Percentiles rank a stretch among this genome's conserved stretches.
phyloP scores from a whole-genome alignment of 192 early-diverging fungal genomes.

The Polychytrium aggregatum region DNA sequence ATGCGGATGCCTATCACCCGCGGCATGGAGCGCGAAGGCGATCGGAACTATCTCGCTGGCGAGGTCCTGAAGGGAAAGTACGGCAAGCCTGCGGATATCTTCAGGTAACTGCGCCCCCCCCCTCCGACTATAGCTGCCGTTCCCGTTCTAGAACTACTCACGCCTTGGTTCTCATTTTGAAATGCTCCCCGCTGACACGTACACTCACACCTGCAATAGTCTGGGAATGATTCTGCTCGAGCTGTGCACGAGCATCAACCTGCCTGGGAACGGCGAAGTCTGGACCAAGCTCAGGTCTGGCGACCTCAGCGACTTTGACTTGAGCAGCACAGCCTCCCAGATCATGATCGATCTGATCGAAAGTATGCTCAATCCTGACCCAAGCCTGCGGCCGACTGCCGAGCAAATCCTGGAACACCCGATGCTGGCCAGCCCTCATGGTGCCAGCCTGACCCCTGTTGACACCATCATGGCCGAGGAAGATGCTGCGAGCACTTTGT shows the following conservation, averaged over 20 bases:
- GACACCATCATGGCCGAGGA: no score
- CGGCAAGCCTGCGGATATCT: slow-evolving; percentile 76
- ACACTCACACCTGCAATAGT: no score
- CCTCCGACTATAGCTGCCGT: no score
- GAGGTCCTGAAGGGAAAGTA: slow-evolving; percentile 63
- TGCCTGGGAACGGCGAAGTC: slow-evolving; percentile 77
- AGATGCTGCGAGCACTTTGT: no score
- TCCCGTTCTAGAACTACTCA: no score
- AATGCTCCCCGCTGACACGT: no score
- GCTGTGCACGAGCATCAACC: slow-evolving; percentile 68
- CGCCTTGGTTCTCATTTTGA: no score
- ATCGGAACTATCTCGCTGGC: slow-evolving; percentile 85
- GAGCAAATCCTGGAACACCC: slow-evolving; percentile 42
- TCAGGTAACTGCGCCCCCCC: no score
- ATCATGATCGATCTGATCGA: slow-evolving; percentile 52
- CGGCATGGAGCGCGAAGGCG: slow-evolving; percentile 66
- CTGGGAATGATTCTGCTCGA: slow-evolving; percentile 85
- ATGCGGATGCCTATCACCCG: slow-evolving; percentile 39
- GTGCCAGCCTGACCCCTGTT: no score
- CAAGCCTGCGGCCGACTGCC: slow-evolving; percentile 40
- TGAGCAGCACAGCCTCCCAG: slow-evolving; percentile 31
- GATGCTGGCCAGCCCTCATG: no score
- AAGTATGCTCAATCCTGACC: slow-evolving; percentile 53
- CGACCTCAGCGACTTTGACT: slow-evolving; percentile 50
- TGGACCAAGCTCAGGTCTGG: slow-evolving; percentile 79